phyloP scores from a whole-genome alignment of 2,329 filamentous ascomycete species.

The Teratosphaeria nubilosa region DNA sequence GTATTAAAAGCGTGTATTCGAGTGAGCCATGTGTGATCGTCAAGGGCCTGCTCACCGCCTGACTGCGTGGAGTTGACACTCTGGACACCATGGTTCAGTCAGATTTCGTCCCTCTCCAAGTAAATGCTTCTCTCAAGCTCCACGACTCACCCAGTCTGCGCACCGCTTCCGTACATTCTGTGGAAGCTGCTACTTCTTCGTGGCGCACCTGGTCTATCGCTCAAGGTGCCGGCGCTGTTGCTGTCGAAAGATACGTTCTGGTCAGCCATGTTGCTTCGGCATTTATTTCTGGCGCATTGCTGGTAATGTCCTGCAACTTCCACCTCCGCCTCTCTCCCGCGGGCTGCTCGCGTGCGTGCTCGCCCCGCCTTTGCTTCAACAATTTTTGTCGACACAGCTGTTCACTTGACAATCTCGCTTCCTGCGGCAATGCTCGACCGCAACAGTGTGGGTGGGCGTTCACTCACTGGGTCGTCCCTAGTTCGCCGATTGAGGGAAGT shows the following conservation, averaged over 20 bases:
- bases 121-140: not conserved
- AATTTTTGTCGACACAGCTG: not conserved
- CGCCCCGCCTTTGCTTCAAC: not conserved
- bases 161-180: slow-evolving; percentile 1
- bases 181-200: slow-evolving; percentile 3
- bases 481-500: not conserved
- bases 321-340: not conserved
- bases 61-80: slow-evolving; percentile 91
- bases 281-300: not conserved
- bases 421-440: not conserved
- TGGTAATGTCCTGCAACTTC: not conserved
- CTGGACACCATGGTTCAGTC: slow-evolving; percentile 44
- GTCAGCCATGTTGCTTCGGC: not conserved
- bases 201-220: slow-evolving; percentile 1
- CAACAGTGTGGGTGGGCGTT: not conserved
- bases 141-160: slow-evolving; percentile 2
- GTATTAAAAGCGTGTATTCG: slow-evolving; percentile 91
- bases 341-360: not conserved
- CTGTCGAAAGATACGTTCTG: not conserved
- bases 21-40: slow-evolving; percentile 87
- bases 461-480: not conserved
- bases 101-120: not conserved
- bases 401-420: not conserved
- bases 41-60: slow-evolving; percentile 81
- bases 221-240: not conserved